phyloP scores from a whole-genome alignment of 257 asterid genomes.

The Echites panduratus region DNA sequence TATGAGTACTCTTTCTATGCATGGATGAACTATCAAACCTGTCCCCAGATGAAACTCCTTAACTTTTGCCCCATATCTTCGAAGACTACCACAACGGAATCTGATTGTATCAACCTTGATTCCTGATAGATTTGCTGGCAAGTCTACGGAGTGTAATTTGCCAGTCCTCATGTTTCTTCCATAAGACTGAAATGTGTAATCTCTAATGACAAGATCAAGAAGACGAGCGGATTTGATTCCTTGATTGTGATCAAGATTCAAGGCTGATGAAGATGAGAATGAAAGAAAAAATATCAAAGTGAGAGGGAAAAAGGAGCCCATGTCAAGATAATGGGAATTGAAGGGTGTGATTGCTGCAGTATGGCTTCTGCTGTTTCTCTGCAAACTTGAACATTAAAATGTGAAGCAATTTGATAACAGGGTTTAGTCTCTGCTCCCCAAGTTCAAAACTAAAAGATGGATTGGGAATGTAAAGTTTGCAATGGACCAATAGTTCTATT shows the following conservation, averaged over 20 bases:
- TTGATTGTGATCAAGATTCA: slow-evolving; percentile 23
- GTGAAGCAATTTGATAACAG: neutral
- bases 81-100: slow-evolving; percentile 74
- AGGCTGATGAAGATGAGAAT: slow-evolving; percentile 22
- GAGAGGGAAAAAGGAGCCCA: slow-evolving; percentile 35
- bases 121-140: slow-evolving; percentile 68
- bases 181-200: slow-evolving; percentile 58
- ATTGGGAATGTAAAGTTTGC: slow-evolving; percentile 11
- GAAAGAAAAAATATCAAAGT: slow-evolving; percentile 31
- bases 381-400: slow-evolving; percentile 16
- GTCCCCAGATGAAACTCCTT: slow-evolving; percentile 41
- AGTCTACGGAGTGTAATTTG: slow-evolving; percentile 32
- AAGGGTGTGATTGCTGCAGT: slow-evolving; percentile 1
- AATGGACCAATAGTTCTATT: slow-evolving; percentile 11
- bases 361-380: slow-evolving; percentile 15
- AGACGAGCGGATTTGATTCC: slow-evolving; percentile 59
- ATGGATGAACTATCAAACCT: slow-evolving; percentile 45
- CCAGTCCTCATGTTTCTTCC: slow-evolving; percentile 50
- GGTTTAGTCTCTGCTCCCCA: neutral
- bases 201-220: slow-evolving; percentile 62
- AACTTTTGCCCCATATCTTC: slow-evolving; percentile 61
- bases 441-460: neutral
- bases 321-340: slow-evolving; percentile 22
- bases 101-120: slow-evolving; percentile 45
- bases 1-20: slow-evolving; percentile 50